Base-by-base conservation (phyloP, 495 filamentous ascomycete genomes). In the Emericellopsis terricola region DNA sequence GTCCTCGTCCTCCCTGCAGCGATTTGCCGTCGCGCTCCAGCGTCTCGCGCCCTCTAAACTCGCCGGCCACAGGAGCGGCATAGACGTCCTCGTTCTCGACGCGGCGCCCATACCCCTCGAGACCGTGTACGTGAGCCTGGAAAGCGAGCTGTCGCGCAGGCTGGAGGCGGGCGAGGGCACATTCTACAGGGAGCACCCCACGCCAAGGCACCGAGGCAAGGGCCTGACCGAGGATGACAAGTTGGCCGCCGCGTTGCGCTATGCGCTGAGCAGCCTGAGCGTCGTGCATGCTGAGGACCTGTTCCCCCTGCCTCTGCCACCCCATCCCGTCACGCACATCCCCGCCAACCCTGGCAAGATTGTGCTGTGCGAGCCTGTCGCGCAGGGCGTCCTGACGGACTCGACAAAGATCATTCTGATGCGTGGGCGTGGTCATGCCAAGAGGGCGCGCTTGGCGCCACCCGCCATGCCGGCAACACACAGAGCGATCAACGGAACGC, bases 281-380 rank as follows among this genome's bases (percentile, higher is more conserved):
- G 63, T 97, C 11, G 69, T 93, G 9, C 89, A 91, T 48, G 64
- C 72, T 10, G 83, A 81, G 2, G 89, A 96, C 47, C 53, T 85
- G 28, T 69, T 97, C 38, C 78, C 81, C 1, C 60, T 97, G 26
- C 81, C 81, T 4, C 56, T 92, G 14, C 77, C 80, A 13, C 68
- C 80, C n/a, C 83, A 94, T 55, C 80, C 83, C 8, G 82, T 89
- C 41, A 94, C 81, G 23, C 85, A 85, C 57, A 78, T 76, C 10
- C 73, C 77, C 4, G 69, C 81, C 13, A 80, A 78, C n/a, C 82
- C 81, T 3, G 84, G 79, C 13, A 78, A 76, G 52, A 73, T 87
- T 30, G 69, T 78, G 15, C 62, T 89, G 4, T 81, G 52, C 60
- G 81, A 71, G 55, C 78, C 55, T 5, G 81, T 97, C 7, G 73